These are phyloP conservation scores for Hypoxylon rubiginosum DNA, from an alignment of 2,329 filamentous ascomycete species.

Conservation along the genomic window DNA sequence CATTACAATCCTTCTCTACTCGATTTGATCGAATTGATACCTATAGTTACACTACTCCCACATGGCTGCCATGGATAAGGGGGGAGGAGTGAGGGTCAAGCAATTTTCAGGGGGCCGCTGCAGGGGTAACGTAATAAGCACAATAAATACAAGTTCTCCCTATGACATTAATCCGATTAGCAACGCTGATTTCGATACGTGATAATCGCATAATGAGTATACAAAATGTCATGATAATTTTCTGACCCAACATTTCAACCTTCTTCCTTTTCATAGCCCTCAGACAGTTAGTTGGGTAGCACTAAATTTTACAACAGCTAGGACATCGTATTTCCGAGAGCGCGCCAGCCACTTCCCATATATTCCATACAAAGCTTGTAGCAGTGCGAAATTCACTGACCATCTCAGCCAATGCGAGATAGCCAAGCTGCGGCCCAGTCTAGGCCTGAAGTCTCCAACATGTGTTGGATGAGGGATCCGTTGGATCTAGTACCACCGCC, in stretches of 20 bases:
- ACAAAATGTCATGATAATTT: background rate
- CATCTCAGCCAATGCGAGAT: slow-evolving; percentile 1
- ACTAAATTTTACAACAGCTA: background rate
- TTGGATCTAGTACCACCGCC: background rate
- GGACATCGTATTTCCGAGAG: background rate
- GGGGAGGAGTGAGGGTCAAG: background rate
- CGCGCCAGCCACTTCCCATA: background rate
- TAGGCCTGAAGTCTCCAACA: slow-evolving; percentile 1
- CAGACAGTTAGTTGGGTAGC: background rate
- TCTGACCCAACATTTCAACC: background rate
- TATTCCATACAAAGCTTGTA: background rate
- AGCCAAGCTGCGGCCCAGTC: background rate
- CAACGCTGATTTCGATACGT: too few species aligned
- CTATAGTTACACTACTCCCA: background rate
- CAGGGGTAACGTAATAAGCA: background rate
- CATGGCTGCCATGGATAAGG: background rate
- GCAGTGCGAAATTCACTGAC: background rate
- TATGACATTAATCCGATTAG: too few species aligned
- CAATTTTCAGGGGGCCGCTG: background rate
- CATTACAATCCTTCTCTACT: background rate
- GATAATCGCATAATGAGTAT: background rate
- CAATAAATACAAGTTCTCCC: too few species aligned
- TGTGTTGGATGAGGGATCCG: slow-evolving; percentile 4
- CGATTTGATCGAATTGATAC: slow-evolving; percentile 3
- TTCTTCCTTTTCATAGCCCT: background rate